Base-by-base conservation (phyloP, 176 grass and related monocot species). In the Zizania latifolia region DNA sequence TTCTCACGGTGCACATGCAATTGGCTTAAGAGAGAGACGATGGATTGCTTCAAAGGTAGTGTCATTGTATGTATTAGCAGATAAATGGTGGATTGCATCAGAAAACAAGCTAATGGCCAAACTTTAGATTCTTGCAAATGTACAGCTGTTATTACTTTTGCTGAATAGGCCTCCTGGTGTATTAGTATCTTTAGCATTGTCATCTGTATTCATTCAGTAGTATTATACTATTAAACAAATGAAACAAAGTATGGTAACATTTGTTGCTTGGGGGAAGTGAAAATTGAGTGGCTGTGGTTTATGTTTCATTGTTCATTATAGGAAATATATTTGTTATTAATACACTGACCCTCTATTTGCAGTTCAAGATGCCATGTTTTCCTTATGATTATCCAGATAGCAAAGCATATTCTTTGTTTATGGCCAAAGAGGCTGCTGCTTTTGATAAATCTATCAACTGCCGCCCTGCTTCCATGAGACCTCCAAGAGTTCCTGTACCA, bases 301-400 rank as follows among this genome's bases (percentile, higher is more conserved):
- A 37, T 45, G 35, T 26, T 65, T 0, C 5, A 15, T 66, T 78
- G 45, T 15, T 78, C 61, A 54, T 44, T 63, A 10, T 66, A 10
- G 35, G 71, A 75, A 63, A 14, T 57, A 64, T 74, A 37, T 67
- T 70, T 1, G 44, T 38, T 80, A 74, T 31, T 57, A 45, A 85
- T 70, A 35, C 26, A 46, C 24, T 37, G 22, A 53, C 44, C 16
- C 24, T 72, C 63, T 24, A 74, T 70, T 68, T 84, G 43, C 83
- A 94, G 91, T 88, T 82, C 21, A 84, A 79, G 54, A 57, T 92
- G 50, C 88, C 94, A 66, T 84, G 74, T 70, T 98, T 98, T 65
- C 94, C 94, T n/a, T 82, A 76, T 80, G 94, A 98, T 87, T 98
- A 92, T 78, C 94, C 94, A 62, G 94, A 98, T 33, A 85, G 84